Evolutionary conservation across 139 green algal species (phyloP).

Genomic region (Ettlia oleoabundans): DNA sequence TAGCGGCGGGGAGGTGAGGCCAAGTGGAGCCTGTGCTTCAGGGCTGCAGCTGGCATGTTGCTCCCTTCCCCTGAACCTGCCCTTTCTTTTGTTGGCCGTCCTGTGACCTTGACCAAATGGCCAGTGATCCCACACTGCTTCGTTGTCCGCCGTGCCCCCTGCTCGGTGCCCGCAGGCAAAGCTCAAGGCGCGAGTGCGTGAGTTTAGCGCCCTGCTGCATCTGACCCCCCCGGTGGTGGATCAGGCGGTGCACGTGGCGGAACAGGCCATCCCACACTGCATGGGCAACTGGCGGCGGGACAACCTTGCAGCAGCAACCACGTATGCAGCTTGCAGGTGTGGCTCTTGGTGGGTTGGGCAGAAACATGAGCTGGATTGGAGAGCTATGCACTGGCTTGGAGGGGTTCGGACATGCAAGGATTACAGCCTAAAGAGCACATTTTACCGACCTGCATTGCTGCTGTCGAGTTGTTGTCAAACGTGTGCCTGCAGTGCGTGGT

Average conservation of each 20-base stretch:
- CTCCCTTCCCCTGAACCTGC: too few species aligned
- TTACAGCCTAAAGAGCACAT: too few species aligned
- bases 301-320: neutral
- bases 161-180: neutral
- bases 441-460: too few species aligned
- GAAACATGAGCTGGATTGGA: too few species aligned
- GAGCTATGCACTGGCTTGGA: too few species aligned
- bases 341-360: too few species aligned
- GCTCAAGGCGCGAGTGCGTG: neutral
- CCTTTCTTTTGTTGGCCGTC: too few species aligned
- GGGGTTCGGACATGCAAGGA: too few species aligned
- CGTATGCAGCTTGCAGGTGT: constrained; percentile 24
- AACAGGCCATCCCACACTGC: neutral
- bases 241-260: constrained; percentile 13
- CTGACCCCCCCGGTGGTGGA: constrained; percentile 14
- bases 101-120: too few species aligned
- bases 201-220: constrained; percentile 17
- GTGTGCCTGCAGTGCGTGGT: too few species aligned
- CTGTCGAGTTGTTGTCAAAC: too few species aligned
- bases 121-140: neutral
- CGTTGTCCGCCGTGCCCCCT: neutral
- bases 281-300: constrained; percentile 12
- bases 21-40: neutral
- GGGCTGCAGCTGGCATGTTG: too few species aligned
- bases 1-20: neutral